These are phyloP conservation scores for Pichia terricola DNA, from an alignment of 1,139 yeast species.

Conservation along the genomic window DNA sequence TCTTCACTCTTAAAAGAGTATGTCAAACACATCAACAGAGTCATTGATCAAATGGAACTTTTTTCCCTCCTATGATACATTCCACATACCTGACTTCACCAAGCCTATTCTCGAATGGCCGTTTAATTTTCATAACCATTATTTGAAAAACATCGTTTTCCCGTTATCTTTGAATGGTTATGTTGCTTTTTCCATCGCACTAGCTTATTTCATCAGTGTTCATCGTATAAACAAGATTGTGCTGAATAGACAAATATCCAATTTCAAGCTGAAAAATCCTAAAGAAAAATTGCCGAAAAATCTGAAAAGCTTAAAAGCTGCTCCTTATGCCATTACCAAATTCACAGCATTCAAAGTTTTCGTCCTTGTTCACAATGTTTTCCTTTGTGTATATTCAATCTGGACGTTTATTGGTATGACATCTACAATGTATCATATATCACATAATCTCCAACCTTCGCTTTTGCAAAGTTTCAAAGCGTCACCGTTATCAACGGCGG, in stretches of 20 bases:
- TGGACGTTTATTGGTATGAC: conserved; percentile 72
- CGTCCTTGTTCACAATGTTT: conserved; percentile 54
- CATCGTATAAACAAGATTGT: conserved; percentile 40
- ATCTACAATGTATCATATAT: conserved; percentile 34
- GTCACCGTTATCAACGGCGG: conserved; percentile 15
- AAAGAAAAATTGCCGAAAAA: conserved; percentile 14
- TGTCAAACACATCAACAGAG: no score
- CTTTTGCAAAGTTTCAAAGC: conserved; percentile 6
- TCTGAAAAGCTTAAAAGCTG: conserved; percentile 38
- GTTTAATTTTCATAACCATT: conserved; percentile 13
- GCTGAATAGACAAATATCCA: conserved; percentile 22
- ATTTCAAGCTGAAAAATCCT: conserved; percentile 19
- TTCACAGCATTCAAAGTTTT: conserved; percentile 40
- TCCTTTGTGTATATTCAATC: conserved; percentile 55
- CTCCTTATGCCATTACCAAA: conserved; percentile 44
- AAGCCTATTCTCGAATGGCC: conserved; percentile 23
- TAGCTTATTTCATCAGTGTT: conserved; percentile 50
- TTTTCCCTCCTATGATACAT: conserved; percentile 17
- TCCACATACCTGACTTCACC: conserved; percentile 15
- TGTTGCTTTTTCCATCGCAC: conserved; percentile 51
- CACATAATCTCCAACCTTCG: conserved; percentile 23
- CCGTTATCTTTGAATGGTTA: conserved; percentile 29
- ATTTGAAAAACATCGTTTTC: conserved; percentile 20
- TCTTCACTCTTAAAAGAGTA: no score
- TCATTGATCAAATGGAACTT: conserved; percentile 15